A percentile compares a stretch with the other conserved stretches of the same genome.
Conservation (phyloP, 1,139 yeast genomes). For the Saccharomycopsis hybrid region DNA sequence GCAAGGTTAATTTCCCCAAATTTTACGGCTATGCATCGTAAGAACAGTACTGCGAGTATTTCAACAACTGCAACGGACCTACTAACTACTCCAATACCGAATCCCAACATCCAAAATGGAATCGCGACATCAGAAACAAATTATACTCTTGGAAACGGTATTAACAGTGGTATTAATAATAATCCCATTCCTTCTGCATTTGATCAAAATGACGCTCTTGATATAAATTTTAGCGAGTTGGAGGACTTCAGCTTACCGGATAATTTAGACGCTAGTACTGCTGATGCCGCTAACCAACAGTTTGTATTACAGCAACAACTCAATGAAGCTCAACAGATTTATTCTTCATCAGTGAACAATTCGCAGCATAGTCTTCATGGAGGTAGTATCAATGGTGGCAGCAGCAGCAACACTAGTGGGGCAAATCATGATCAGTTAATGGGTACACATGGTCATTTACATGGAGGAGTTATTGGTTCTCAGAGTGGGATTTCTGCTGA, state of each 20-base stretch:
- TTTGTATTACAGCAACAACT: constrained; percentile 15
- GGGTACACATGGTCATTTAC: too few relatives aligned
- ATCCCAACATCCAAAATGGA: neutral
- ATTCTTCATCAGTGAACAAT: constrained; percentile 6
- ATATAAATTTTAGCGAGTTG: constrained; percentile 8
- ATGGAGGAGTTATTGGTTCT: too few relatives aligned
- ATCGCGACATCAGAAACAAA: neutral
- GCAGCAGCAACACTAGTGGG: constrained; percentile 2
- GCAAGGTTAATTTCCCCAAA: neutral
- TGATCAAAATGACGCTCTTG: too few relatives aligned
- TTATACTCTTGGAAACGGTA: neutral
- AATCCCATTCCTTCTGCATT: too few relatives aligned
- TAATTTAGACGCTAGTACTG: neutral
- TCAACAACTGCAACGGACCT: neutral
- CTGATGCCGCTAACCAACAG: neutral
- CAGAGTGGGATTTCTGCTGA: too few relatives aligned
- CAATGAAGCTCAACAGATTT: constrained; percentile 6
- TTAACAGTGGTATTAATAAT: neutral
- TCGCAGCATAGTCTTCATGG: constrained; percentile 22
- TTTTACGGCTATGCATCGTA: neutral
- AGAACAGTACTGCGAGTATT: neutral
- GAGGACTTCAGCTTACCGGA: constrained; percentile 17
- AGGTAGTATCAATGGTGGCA: constrained; percentile 15
- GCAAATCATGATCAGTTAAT: neutral
- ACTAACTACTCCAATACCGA: neutral